Evolutionary conservation across 2,329 filamentous ascomycete species (phyloP).

Genomic region (Xylariomycetidae sp.): DNA sequence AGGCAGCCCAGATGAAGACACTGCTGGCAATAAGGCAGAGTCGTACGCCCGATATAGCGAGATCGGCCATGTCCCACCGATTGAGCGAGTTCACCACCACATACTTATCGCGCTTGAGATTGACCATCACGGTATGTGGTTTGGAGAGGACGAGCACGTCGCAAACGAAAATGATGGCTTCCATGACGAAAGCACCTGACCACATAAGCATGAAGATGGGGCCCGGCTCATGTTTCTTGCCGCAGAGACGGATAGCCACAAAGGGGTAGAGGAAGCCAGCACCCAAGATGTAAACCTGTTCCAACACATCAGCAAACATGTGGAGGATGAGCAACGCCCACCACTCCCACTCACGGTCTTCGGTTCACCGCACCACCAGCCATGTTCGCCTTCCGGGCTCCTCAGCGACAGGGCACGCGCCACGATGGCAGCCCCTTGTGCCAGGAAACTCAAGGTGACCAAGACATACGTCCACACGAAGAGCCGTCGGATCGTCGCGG

Average conservation of each 20-base stretch:
- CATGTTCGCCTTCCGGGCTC: slow-evolving; percentile 20
- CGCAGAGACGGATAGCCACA: slow-evolving; percentile 78
- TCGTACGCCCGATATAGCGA: slow-evolving; percentile 61
- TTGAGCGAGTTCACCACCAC: slow-evolving; percentile 27
- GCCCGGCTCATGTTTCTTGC: slow-evolving; percentile 75
- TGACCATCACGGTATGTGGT: slow-evolving; percentile 57
- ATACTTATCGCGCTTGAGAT: slow-evolving; percentile 34
- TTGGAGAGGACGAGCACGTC: slow-evolving; percentile 64
- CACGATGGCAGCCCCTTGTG: slow-evolving; percentile 67
- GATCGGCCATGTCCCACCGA: slow-evolving; percentile 58
- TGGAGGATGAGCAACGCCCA: neutral
- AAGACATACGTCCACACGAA: slow-evolving; percentile 70
- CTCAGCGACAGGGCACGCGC: slow-evolving; percentile 62
- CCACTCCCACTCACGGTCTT: slow-evolving; percentile 23
- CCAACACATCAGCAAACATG: neutral
- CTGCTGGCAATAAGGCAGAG: slow-evolving; percentile 60
- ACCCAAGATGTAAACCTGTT: slow-evolving; percentile 76
- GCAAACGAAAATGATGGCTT: slow-evolving; percentile 63
- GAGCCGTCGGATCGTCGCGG: slow-evolving; percentile 39
- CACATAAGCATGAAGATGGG: slow-evolving; percentile 75
- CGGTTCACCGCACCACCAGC: slow-evolving; percentile 26
- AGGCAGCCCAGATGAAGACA: slow-evolving; percentile 53
- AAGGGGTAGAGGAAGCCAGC: slow-evolving; percentile 84
- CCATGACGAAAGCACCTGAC: slow-evolving; percentile 65
- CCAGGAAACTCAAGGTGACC: slow-evolving; percentile 70